Percentiles rank a stretch among this genome's conserved stretches.
These are phyloP conservation scores for Dacryopinax primogenitus DNA, from an alignment of 768 basidiomycete species.

Conservation along the genomic window DNA sequence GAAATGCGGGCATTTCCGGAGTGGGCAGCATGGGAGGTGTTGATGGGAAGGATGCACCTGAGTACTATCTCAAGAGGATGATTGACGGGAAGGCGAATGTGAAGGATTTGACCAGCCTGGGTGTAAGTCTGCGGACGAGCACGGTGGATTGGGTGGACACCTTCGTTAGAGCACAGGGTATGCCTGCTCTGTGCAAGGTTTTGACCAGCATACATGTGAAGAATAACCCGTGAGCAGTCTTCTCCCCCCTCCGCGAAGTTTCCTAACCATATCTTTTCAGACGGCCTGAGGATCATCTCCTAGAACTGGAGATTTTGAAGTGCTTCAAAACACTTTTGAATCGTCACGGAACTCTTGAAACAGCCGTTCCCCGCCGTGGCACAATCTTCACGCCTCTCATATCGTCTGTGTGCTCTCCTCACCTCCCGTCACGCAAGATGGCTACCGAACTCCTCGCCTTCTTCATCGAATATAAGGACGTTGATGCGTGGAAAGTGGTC, in stretches of 20 bases:
- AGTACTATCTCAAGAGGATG: conserved; percentile 89
- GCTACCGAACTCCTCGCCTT: conserved; percentile 69
- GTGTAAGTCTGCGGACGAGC: conserved; percentile 59
- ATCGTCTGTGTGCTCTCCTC: conserved; percentile 67
- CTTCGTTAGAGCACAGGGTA: conserved; percentile 67
- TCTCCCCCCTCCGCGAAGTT: background rate
- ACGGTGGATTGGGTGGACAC: conserved; percentile 72
- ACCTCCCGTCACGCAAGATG: conserved; percentile 62
- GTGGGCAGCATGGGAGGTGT: conserved; percentile 25
- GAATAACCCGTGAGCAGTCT: conserved; percentile 42
- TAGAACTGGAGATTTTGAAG: conserved; percentile 84
- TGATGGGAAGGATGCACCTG: conserved; percentile 55
- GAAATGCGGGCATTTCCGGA: conserved; percentile 1
- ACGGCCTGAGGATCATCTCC: conserved; percentile 46
- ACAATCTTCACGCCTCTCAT: conserved; percentile 7
- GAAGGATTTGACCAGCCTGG: conserved; percentile 64
- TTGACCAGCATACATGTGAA: conserved; percentile 65
- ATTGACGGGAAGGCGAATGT: conserved; percentile 72
- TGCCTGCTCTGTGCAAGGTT: conserved; percentile 67
- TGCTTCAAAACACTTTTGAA: conserved; percentile 77
- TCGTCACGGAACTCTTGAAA: conserved; percentile 21
- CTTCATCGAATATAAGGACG: conserved; percentile 52
- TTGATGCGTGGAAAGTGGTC: conserved; percentile 51
- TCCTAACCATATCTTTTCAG: conserved; percentile 25
- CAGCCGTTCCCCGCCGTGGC: conserved; percentile 15